phyloP scores from a whole-genome alignment of 441 rosid species.

The Populus hybrid region DNA sequence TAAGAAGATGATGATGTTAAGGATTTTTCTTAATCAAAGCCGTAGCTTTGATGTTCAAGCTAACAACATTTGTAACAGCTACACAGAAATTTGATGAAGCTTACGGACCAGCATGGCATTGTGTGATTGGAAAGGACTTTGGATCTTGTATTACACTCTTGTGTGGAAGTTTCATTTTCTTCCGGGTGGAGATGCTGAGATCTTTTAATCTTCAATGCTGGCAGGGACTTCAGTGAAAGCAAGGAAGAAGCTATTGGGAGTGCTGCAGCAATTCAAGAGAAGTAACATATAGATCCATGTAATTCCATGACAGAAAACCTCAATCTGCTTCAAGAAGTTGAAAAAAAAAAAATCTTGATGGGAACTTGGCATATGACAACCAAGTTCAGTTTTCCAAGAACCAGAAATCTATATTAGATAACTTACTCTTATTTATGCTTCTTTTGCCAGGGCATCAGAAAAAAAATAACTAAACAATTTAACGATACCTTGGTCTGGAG shows the following conservation, averaged over 20 bases:
- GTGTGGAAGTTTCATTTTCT: slow-evolving; percentile 44
- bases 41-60: too few species aligned
- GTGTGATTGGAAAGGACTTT: slow-evolving; percentile 51
- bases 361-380: not conserved
- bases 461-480: not conserved
- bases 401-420: not conserved
- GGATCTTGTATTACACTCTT: slow-evolving; percentile 51
- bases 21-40: too few species aligned
- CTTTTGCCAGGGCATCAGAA: not conserved
- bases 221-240: slow-evolving; percentile 38
- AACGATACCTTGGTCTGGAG: not conserved
- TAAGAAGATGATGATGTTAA: too few species aligned
- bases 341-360: not conserved
- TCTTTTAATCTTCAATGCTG: slow-evolving; percentile 50
- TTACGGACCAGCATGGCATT: slow-evolving; percentile 47
- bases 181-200: slow-evolving; percentile 44
- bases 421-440: not conserved
- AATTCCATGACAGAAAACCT: not conserved
- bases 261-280: slow-evolving; percentile 24
- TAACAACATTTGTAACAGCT: not conserved
- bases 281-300: not conserved
- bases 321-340: not conserved
- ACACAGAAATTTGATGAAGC: slow-evolving; percentile 49
- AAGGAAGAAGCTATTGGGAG: slow-evolving; percentile 44
- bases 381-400: not conserved